Evolutionary conservation across 305 asterid genomes (phyloP).

Genomic region (Solanum hybrid): DNA sequence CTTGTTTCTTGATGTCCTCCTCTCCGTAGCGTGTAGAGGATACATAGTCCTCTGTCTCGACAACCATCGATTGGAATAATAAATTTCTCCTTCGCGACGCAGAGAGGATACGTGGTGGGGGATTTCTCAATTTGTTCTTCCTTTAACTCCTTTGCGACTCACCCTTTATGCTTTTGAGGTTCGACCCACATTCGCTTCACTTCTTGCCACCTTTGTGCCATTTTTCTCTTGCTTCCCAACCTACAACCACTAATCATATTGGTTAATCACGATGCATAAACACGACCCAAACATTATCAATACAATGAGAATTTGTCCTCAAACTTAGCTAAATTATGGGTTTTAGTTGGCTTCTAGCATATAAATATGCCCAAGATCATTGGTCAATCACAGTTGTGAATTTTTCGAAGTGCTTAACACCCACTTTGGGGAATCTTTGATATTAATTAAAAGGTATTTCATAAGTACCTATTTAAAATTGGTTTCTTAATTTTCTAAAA

Average conservation of each 20-base stretch:
- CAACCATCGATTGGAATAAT: background rate
- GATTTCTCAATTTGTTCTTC: background rate
- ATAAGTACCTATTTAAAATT: background rate
- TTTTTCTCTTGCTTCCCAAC: background rate
- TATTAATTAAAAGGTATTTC: background rate
- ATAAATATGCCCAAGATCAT: background rate
- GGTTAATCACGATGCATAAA: background rate
- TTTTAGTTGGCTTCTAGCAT: background rate
- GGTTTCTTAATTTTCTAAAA: background rate
- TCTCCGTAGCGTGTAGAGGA: background rate
- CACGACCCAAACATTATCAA: background rate
- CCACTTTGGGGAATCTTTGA: background rate
- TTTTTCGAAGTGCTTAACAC: background rate
- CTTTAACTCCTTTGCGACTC: background rate
- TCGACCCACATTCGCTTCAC: background rate
- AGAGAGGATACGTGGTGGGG: background rate
- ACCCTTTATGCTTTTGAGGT: background rate
- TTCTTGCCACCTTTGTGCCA: background rate
- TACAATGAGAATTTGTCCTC: background rate
- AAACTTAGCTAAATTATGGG: background rate
- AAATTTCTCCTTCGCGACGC: background rate
- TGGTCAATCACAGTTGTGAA: background rate
- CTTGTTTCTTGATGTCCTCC: background rate
- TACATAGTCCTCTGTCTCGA: background rate
- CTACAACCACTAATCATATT: background rate